These are phyloP conservation scores for Mycena maculata DNA, from an alignment of 768 basidiomycete genomes.

Conservation along the genomic window DNA sequence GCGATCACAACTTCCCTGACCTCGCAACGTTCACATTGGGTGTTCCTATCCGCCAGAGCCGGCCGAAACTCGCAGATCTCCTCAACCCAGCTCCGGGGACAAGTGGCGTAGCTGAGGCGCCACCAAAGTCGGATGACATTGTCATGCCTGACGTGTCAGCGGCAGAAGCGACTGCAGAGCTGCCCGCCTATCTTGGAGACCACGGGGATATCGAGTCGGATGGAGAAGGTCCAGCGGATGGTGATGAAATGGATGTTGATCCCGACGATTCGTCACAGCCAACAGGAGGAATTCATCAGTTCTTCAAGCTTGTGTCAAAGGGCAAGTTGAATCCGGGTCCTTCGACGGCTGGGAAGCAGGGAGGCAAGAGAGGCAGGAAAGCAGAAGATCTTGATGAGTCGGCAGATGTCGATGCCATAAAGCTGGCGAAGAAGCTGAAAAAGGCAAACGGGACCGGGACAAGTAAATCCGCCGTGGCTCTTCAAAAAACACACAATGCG, in stretches of 20 bases:
- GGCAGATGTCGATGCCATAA: background rate
- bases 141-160: background rate
- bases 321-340: background rate
- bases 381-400: constrained; percentile 6
- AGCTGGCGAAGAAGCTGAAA: constrained; percentile 4
- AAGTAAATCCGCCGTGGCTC: constrained; percentile 1
- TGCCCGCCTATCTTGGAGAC: background rate
- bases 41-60: background rate
- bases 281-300: background rate
- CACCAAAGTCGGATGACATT: background rate
- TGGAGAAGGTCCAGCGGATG: background rate
- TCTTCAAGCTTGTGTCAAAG: background rate
- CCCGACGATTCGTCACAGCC: background rate
- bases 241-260: background rate
- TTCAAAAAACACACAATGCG: background rate
- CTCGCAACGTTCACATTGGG: background rate
- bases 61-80: background rate
- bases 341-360: background rate
- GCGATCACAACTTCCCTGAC: constrained; percentile 10
- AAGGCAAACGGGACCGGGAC: constrained; percentile 10
- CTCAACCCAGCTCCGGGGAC: background rate
- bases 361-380: background rate
- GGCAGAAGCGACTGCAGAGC: background rate
- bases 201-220: background rate
- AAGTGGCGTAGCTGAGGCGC: background rate